Evolutionary conservation across 768 basidiomycete genomes (phyloP), one percentile per base, ranked within the genome.

Genomic region (Mycena galopus): DNA sequence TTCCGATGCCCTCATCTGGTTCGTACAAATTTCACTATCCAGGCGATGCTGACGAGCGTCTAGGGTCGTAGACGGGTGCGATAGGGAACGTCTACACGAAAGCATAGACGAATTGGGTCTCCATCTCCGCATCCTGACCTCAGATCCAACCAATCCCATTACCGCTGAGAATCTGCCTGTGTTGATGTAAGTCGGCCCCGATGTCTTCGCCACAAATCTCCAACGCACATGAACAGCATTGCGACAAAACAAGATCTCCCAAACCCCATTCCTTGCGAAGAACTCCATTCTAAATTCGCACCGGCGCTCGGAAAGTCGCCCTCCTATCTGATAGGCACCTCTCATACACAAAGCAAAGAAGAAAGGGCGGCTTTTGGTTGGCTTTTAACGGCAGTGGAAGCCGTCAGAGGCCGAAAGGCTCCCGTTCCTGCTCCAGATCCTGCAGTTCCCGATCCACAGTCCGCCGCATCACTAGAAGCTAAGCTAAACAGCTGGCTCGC

Each of bases 231-330:
- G 62, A 3, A 71, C 69, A 86, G 85, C 61, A 75, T 92, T 25
- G 90, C 88, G 68, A 92, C 90, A 79, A 92, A 92, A 81, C 87
- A 88, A 77, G 91, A 93, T 80, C 72, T 86, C 55, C 86, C 89
- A 17, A 86, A 87, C 71, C 82, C 85, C 42, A 82, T 89, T 77
- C 81, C 86, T 32, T 78, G 88, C 3, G 85, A 88, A 65, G 85
- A 88, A 61, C 86, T 93, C 23, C 80, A 82, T 10, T 75, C 78
- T 37, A 73, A 72, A 1, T 82, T 85, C 47, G 77, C 80, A 5
- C 69, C 71, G 33, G 75, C 63, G 0, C 73, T 89, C 8, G 58
- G 77, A 2, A 80, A 83, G 3, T 78, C 76, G 14, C 70, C 80
- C 1, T 66, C 72, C 33, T 78, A 78, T 42, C 76, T 83, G 1